A percentile compares a stretch with the other conserved stretches of the same genome.
Evolutionary conservation across 208 protist genomes (phyloP).

Genomic region (Trypanosoma theileri): DNA sequence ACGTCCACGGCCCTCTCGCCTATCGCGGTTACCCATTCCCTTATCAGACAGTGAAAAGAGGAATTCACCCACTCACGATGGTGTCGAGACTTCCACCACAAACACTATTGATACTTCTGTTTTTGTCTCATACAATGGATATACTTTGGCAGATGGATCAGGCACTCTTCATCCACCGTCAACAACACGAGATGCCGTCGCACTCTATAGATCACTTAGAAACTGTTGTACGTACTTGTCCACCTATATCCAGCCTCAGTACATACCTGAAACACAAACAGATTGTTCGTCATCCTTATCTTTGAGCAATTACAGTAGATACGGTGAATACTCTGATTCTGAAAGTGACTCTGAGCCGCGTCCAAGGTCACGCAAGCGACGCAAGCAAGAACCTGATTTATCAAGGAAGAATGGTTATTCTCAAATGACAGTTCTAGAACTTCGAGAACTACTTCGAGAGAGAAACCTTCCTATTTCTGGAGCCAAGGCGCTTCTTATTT

Average conservation of each 20-base stretch:
- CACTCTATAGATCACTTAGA: conserved; percentile 41
- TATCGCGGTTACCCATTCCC: conserved; percentile 41
- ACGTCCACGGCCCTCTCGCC: conserved; percentile 43
- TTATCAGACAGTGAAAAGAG: conserved; percentile 29
- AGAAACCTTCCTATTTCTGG: conserved; percentile 46
- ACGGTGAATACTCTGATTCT: conserved; percentile 14
- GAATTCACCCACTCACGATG: not conserved
- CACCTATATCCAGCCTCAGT: not conserved
- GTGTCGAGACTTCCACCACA: not conserved
- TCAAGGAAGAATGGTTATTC: not conserved
- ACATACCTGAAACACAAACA: conserved; percentile 5
- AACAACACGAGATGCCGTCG: conserved; percentile 38
- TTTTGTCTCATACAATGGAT: conserved; percentile 71
- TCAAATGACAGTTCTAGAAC: conserved; percentile 19
- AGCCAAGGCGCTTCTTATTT: conserved; percentile 49
- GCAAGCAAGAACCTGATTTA: not conserved
- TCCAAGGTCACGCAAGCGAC: conserved; percentile 5
- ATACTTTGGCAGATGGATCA: conserved; percentile 58
- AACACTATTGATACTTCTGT: conserved; percentile 33
- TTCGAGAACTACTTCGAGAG: conserved; percentile 37
- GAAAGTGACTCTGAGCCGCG: conserved; percentile 21
- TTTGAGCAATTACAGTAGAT: not conserved
- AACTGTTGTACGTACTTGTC: conserved; percentile 43
- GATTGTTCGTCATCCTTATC: conserved; percentile 16
- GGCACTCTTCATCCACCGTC: conserved; percentile 45